Conservation (phyloP, 108 stramenopile genomes). For the Nitzschia sp. region DNA sequence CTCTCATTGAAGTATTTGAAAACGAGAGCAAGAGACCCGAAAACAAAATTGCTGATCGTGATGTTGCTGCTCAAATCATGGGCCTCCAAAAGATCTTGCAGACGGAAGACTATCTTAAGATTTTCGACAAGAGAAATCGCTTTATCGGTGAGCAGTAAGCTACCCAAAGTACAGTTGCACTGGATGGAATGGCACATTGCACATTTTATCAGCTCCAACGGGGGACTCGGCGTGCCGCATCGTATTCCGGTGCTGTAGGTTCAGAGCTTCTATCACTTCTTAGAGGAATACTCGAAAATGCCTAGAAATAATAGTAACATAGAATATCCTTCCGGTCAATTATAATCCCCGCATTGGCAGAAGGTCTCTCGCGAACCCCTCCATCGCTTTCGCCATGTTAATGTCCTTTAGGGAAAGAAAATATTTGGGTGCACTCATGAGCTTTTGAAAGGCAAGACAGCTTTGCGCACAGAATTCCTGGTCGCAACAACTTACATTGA, state of each 20-base stretch:
- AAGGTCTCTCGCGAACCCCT: constrained; percentile 57
- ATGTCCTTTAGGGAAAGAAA: constrained; percentile 45
- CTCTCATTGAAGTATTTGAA: constrained; percentile 52
- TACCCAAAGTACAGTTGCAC: too few relatives aligned
- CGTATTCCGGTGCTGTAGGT: too few relatives aligned
- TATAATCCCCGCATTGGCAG: constrained; percentile 29
- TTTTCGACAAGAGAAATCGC: constrained; percentile 81
- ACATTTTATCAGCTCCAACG: too few relatives aligned
- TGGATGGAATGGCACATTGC: too few relatives aligned
- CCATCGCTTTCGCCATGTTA: constrained; percentile 80
- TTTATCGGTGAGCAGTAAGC: constrained; percentile 73
- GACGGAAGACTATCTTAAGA: constrained; percentile 67
- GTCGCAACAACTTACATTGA: constrained; percentile 48
- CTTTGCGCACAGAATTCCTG: background rate
- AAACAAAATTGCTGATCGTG: constrained; percentile 52
- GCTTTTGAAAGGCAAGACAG: background rate
- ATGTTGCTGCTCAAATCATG: constrained; percentile 66
- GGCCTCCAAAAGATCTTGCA: constrained; percentile 57
- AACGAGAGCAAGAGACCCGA: constrained; percentile 20
- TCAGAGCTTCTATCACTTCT: too few relatives aligned
- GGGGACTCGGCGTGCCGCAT: too few relatives aligned
- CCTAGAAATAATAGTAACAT: background rate
- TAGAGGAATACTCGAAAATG: background rate
- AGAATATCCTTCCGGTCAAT: background rate
- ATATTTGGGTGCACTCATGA: background rate